A percentile compares a stretch with the other conserved stretches of the same genome.
These are phyloP conservation scores for Phlyctochytrium planicorne DNA, from an alignment of 192 early-diverging fungal genomes.

Conservation along the genomic window DNA sequence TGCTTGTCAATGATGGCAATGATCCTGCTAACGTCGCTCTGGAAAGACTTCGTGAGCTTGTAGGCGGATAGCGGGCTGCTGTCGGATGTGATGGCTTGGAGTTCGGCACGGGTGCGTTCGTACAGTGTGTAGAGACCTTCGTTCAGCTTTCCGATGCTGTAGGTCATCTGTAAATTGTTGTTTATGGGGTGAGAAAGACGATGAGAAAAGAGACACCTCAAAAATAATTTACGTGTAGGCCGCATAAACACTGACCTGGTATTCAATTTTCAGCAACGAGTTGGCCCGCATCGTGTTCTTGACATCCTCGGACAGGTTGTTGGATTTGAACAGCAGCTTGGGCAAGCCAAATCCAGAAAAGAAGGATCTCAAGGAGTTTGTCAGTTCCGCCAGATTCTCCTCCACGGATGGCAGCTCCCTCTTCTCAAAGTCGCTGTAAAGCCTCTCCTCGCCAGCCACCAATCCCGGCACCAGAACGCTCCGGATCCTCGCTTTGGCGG, in stretches of 20 bases:
- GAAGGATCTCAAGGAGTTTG: slow-evolving; percentile 22
- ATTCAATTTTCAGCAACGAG: slow-evolving; percentile 35
- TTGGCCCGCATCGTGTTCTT: slow-evolving; percentile 23
- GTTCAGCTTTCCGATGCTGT: slow-evolving; percentile 41
- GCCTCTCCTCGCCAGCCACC: slow-evolving; percentile 30
- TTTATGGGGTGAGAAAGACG: background rate
- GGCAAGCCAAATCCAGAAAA: slow-evolving; percentile 29
- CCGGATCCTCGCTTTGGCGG: slow-evolving; percentile 2
- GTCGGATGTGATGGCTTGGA: slow-evolving; percentile 8
- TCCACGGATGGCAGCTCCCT: slow-evolving; percentile 32
- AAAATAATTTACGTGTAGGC: background rate
- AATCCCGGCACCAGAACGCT: slow-evolving; percentile 15
- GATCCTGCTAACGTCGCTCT: slow-evolving; percentile 27
- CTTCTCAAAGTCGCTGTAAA: slow-evolving; percentile 30
- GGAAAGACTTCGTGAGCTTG: slow-evolving; percentile 19
- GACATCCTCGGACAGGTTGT: slow-evolving; percentile 29
- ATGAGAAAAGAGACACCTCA: background rate
- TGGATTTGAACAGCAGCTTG: slow-evolving; percentile 29
- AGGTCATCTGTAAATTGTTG: slow-evolving; percentile 31
- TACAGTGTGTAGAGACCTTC: slow-evolving; percentile 33
- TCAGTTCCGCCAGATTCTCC: slow-evolving; percentile 20
- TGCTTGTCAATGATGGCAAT: slow-evolving; percentile 31
- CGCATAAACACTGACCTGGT: slow-evolving; percentile 17
- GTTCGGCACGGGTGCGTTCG: slow-evolving; percentile 26
- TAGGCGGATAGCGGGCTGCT: slow-evolving; percentile 18